phyloP scores from a whole-genome alignment of 768 basidiomycete genomes.

The Psilocybe tampanensis region DNA sequence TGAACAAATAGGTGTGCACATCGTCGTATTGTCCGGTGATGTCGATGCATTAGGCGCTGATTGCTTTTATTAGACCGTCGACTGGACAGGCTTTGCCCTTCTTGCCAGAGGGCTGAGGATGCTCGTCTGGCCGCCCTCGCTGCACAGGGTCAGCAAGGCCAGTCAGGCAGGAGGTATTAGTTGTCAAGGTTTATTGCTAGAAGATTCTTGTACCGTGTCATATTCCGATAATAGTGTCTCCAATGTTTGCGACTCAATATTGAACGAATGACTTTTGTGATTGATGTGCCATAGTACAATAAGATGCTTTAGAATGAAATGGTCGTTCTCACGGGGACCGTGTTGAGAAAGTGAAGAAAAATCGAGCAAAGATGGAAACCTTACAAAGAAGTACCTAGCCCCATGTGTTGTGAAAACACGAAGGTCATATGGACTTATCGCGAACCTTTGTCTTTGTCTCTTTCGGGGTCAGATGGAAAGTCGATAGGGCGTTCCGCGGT shows the following conservation, averaged over 20 bases:
- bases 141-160: slow-evolving; percentile 5
- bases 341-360: slow-evolving; percentile 9
- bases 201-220: background rate
- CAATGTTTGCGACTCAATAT: background rate
- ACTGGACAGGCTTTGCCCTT: slow-evolving; percentile 26
- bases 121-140: slow-evolving; percentile 6
- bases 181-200: background rate
- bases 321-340: slow-evolving; percentile 3
- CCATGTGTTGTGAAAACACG: slow-evolving; percentile 13
- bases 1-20: slow-evolving; percentile 57
- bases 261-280: background rate
- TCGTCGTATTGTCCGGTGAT: background rate
- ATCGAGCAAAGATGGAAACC: slow-evolving; percentile 10
- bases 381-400: slow-evolving; percentile 11
- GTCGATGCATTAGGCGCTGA: slow-evolving; percentile 9
- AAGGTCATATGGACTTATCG: slow-evolving; percentile 23
- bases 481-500: slow-evolving; percentile 22
- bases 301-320: no score
- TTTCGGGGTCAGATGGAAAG: slow-evolving; percentile 21
- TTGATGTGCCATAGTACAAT: background rate
- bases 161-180: background rate
- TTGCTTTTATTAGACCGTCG: slow-evolving; percentile 14
- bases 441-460: slow-evolving; percentile 10
- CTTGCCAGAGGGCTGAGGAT: slow-evolving; percentile 25
- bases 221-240: slow-evolving; percentile 3